Base-by-base conservation (phyloP, 2,329 filamentous ascomycete species). In the Xylariomycetidae sp. region DNA sequence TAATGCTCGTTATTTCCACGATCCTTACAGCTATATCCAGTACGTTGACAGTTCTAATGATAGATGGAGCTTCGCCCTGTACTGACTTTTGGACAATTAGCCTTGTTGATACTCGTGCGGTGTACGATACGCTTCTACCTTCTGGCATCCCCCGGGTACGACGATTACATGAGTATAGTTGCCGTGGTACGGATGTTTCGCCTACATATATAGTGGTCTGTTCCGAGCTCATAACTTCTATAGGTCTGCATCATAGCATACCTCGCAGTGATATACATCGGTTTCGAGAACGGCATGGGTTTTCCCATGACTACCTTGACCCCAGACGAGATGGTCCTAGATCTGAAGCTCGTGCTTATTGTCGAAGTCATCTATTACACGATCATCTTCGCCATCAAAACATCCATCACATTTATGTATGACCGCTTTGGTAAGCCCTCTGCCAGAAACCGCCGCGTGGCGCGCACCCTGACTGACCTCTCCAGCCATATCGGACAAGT, bases 401-500 rank as follows among this genome's bases (percentile, higher is more conserved):
- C 58, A 0, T 70, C 65, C 0, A 66, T 70, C 18, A 49, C 70
- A 2, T 58, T 58, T 38, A 67, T 67, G 36, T 70, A 70, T 30
- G 56, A 70, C 10, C 57, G 67, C 17, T 66, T 71, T 27, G 57
- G 62, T 63, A 54, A 22, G 52, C 47, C 1, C 20, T 53, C 46
- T 46, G 8, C 20, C 8, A 8, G 20, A 23, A 23, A 23, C 8
- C 20, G 8, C 20, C 20, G 8, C n/a, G 8, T 23, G 20, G 20
- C n/a, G 20, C 20, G 8, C 8, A 23, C 20, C 20, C 20, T 44
- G 12, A 34, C 43, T 16, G 36, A 38, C 11, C 6, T 13, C 4
- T 18, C 12, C 9, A 50, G 47, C 43, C 23, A 33, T 51, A 25
- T 47, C 45, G n/a, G 19, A 20, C 2, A 45, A 38, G 0, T 58